Evolutionary conservation across 2,329 filamentous ascomycete genomes (phyloP), one percentile per base, ranked within the genome.

Genomic region (Colletotrichum camelliae): DNA sequence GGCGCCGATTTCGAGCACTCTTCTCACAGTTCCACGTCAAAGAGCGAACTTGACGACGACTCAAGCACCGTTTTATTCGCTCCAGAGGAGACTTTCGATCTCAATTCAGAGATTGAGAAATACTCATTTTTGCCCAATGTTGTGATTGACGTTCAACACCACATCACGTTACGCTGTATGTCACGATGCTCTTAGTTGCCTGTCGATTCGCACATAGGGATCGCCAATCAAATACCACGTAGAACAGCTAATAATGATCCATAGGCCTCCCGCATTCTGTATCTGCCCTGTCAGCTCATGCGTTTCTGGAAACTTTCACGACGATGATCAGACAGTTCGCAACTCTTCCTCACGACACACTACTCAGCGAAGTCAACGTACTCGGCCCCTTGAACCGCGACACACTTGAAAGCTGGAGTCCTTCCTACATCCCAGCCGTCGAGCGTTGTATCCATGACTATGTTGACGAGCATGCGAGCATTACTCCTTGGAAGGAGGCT

Each of bases 391-490:
- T 58, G 6, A 72, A 72, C 7, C 52, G 62, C 13, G 12, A 13
- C 7, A 52, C 2, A 15, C 27, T 72, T 9, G 35, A 72, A 16
- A 13, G 9, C 15, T 72, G 52, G 62, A 52, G 70, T 5, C 70
- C 70, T n/a, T 13, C 9, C 15, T 0, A 6, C 5, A 35, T 72
- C 5, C 1, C 16, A 24, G 33, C 48, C 2, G 52, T 72, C 8
- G 62, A 72, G n/a, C n/a, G 62, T 35, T 72, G 70, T 33, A 29
- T 52, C 16, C 62, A 72, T 37, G 70, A 67, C 10, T 72, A 67
- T 21, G 62, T 72, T 15, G 70, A 72, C 10, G 52, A 72, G 9
- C 52, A 72, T 31, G 70, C 61, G 4, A 5, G 1, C 18, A 7
- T 13, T 2, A 24, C 58, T 29, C 61, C 70, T 60, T 31, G 24